These are phyloP conservation scores for Cyberlindnera lachancei DNA, from an alignment of 805 yeast genomes.

Conservation along the genomic window DNA sequence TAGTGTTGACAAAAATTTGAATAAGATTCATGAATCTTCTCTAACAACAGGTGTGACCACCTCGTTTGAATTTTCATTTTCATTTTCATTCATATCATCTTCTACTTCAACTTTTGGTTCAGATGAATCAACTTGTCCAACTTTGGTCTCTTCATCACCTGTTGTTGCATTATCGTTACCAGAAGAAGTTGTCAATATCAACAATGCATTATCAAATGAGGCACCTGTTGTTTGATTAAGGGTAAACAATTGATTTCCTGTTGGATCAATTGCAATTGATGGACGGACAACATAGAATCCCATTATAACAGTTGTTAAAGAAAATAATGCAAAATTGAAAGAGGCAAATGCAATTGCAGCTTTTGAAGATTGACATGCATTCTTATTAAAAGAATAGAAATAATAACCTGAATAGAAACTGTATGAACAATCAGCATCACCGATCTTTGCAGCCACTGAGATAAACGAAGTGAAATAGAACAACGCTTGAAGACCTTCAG, in stretches of 20 bases:
- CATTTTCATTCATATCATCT: neutral
- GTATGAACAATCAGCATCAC: slow-evolving; percentile 6
- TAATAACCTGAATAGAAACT: neutral
- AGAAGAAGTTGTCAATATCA: neutral
- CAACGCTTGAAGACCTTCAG: slow-evolving; percentile 10
- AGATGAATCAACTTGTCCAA: neutral
- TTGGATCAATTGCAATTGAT: neutral
- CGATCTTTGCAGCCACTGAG: slow-evolving; percentile 12
- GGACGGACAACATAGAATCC: slow-evolving; percentile 7
- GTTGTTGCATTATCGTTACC: neutral
- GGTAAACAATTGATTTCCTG: neutral
- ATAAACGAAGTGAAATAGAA: slow-evolving; percentile 16
- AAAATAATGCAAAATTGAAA: slow-evolving; percentile 12
- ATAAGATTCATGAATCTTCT: no score
- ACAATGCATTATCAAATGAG: neutral
- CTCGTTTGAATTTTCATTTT: no score
- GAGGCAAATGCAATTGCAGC: slow-evolving; percentile 18
- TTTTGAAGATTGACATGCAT: slow-evolving; percentile 11
- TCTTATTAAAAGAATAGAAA: neutral
- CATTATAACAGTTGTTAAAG: slow-evolving; percentile 6
- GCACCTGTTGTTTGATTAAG: neutral
- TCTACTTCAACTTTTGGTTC: slow-evolving; percentile 1
- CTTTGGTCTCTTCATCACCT: slow-evolving; percentile 4
- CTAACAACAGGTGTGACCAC: no score
- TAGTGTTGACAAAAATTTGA: no score